phyloP scores from a whole-genome alignment of 2,329 filamentous ascomycete species.

The Tolypocladium ovalisporum region DNA sequence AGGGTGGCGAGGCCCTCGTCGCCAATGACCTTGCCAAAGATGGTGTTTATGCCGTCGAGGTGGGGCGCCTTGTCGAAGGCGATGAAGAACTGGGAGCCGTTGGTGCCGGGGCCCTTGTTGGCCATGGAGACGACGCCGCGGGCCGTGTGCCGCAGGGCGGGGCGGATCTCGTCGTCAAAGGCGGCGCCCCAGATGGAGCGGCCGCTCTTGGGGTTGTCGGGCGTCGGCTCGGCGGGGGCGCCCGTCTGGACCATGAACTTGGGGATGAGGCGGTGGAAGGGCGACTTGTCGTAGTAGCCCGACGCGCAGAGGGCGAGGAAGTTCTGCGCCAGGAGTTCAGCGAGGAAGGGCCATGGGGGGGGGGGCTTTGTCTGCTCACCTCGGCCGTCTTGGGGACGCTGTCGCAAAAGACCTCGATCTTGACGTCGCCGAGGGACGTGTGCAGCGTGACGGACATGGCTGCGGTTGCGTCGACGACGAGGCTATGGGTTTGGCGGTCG shows the following conservation, averaged over 20 bases:
- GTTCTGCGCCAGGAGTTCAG: constrained; percentile 41
- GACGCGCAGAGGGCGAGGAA: constrained; percentile 81
- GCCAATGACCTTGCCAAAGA: constrained; percentile 65
- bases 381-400: constrained; percentile 87
- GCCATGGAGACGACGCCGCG: constrained; percentile 68
- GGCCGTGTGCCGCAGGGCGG: constrained; percentile 55
- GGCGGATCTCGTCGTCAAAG: constrained; percentile 75
- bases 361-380: constrained; percentile 28
- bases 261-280: constrained; percentile 72
- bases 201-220: constrained; percentile 54
- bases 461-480: neutral
- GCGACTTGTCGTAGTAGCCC: constrained; percentile 62
- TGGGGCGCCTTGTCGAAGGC: constrained; percentile 68
- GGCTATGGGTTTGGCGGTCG: no score
- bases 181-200: constrained; percentile 61
- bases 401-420: constrained; percentile 94
- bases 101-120: constrained; percentile 63
- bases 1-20: constrained; percentile 55
- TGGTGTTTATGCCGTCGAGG: constrained; percentile 73
- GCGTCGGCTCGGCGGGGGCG: constrained; percentile 41
- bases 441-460: constrained; percentile 64
- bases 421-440: constrained; percentile 81
- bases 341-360: constrained; percentile 1
- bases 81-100: constrained; percentile 75
- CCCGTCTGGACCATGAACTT: constrained; percentile 75